Conservation (phyloP, 179 eudicot genomes). For the Beta macrorhiza region DNA sequence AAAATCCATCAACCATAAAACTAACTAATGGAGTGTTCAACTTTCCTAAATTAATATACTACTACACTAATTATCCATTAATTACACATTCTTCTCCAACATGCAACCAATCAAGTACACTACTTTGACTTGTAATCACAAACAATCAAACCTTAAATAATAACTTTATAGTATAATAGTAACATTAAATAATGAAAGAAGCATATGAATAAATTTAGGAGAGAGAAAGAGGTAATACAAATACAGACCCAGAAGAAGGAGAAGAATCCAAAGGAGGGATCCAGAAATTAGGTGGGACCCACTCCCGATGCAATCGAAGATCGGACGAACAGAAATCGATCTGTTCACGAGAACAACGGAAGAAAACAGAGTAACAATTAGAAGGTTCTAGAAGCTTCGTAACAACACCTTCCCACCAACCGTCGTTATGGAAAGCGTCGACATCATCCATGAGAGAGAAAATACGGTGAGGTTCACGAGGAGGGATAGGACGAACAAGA, state of each 20-base stretch:
- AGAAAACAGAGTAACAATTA: conserved; percentile 46
- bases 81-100: too few relatives aligned
- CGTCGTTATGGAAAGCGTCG: conserved; percentile 68
- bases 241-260: conserved; percentile 23
- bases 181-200: background rate
- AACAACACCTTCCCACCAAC: conserved; percentile 74
- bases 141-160: background rate
- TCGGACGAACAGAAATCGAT: conserved; percentile 38
- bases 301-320: conserved; percentile 55
- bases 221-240: background rate
- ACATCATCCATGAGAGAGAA: conserved; percentile 51
- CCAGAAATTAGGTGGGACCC: conserved; percentile 49
- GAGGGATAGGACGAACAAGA: conserved; percentile 49
- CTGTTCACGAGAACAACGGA: conserved; percentile 56
- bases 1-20: background rate
- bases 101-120: too few relatives aligned
- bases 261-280: conserved; percentile 30
- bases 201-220: too few relatives aligned
- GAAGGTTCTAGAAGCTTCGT: conserved; percentile 20
- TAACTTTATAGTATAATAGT: background rate
- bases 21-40: background rate
- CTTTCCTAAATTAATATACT: too few relatives aligned
- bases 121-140: background rate
- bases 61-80: too few relatives aligned
- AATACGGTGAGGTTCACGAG: conserved; percentile 27